phyloP scores from a whole-genome alignment of 2,329 filamentous ascomycete genomes.

The Colletotrichum lentis region DNA sequence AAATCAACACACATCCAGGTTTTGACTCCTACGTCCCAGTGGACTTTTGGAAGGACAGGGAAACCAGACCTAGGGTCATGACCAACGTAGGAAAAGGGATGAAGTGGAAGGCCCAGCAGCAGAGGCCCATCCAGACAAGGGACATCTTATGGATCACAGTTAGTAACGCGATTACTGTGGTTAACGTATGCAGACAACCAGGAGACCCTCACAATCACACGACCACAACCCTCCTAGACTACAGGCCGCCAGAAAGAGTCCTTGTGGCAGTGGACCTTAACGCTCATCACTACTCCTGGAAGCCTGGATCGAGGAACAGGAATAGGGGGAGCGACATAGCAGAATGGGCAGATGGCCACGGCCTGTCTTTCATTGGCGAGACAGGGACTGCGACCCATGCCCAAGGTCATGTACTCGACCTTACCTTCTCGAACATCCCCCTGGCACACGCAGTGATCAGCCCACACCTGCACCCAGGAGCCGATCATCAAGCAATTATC shows the following conservation, averaged over 20 bases:
- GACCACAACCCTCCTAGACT: neutral
- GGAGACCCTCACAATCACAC: neutral
- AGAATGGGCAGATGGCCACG: neutral
- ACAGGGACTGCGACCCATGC: neutral
- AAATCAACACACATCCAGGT: slow-evolving; percentile 7
- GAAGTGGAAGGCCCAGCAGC: neutral
- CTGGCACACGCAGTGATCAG: neutral
- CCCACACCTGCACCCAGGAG: slow-evolving; percentile 1
- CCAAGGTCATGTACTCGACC: neutral
- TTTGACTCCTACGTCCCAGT: neutral
- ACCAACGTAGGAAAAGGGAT: slow-evolving; percentile 6
- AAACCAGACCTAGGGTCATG: slow-evolving; percentile 5
- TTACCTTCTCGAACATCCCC: slow-evolving; percentile 3
- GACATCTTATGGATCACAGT: slow-evolving; percentile 7
- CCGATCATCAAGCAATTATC: neutral
- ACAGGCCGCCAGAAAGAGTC: neutral
- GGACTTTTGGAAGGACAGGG: neutral
- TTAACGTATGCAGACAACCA: slow-evolving; percentile 7
- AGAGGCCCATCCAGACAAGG: slow-evolving; percentile 1
- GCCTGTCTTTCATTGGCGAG: neutral
- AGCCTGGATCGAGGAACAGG: neutral
- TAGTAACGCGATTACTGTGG: neutral
- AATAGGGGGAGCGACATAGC: neutral
- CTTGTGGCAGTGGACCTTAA: slow-evolving; percentile 8
- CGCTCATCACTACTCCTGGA: neutral